Percentiles rank a stretch among this genome's conserved stretches.
Conservation (phyloP, 164 flowering plant genomes). For the Annona squamosa region DNA sequence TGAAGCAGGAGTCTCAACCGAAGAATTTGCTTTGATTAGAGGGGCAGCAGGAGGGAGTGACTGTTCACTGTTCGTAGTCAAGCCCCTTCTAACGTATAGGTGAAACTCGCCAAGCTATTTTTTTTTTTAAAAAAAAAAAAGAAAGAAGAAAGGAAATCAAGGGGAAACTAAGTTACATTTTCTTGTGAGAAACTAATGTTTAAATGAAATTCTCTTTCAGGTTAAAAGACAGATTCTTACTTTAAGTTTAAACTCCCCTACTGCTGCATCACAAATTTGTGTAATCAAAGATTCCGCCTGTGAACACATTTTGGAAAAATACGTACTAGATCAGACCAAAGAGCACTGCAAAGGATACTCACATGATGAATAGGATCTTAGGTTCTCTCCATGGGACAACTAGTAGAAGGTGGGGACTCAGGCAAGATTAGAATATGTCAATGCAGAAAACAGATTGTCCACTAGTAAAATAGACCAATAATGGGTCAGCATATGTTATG, state of each 20-base stretch:
- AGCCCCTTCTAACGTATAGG: conserved; percentile 48
- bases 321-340: conserved; percentile 1
- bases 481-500: background rate
- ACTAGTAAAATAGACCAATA: background rate
- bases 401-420: background rate
- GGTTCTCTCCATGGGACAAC: background rate
- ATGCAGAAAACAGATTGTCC: background rate
- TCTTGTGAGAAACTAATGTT: background rate
- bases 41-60: conserved; percentile 28
- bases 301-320: background rate
- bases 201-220: background rate
- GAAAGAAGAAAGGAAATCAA: background rate
- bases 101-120: conserved; percentile 59
- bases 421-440: background rate
- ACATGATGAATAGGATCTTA: background rate
- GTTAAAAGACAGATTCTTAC: conserved; percentile 28
- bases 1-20: conserved; percentile 24
- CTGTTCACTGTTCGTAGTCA: conserved; percentile 27
- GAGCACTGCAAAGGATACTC: background rate
- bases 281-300: conserved; percentile 66
- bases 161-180: background rate
- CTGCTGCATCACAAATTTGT: conserved; percentile 59
- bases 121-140: conserved; percentile 5
- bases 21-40: conserved; percentile 19
- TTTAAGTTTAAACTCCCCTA: conserved; percentile 75